Evolutionary conservation across 345 rosid species (phyloP).

Genomic region (Aquilaria malaccensis): DNA sequence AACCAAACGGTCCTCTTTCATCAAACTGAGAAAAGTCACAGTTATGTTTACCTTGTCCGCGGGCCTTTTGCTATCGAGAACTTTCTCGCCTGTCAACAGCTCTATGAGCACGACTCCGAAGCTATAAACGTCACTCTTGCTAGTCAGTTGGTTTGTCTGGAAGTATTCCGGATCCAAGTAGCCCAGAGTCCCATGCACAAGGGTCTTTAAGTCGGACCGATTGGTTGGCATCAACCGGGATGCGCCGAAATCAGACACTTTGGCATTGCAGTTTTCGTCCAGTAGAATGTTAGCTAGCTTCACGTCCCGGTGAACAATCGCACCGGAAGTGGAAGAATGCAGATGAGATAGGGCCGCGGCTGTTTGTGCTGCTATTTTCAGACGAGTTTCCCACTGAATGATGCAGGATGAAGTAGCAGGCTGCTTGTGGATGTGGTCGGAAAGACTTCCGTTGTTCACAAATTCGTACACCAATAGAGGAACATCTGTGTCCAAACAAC

Average conservation of each 20-base stretch:
- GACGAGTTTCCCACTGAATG: background rate
- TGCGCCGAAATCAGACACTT: conserved; percentile 7
- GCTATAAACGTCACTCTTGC: conserved; percentile 1
- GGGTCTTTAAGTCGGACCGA: background rate
- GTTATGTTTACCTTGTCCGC: conserved; percentile 1
- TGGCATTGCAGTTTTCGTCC: conserved; percentile 4
- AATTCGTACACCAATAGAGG: conserved; percentile 7
- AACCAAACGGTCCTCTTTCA: conserved; percentile 5
- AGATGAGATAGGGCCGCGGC: conserved; percentile 6
- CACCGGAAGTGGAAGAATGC: conserved; percentile 5
- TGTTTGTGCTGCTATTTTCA: conserved; percentile 3
- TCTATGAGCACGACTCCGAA: background rate
- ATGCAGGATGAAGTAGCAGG: background rate
- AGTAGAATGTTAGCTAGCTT: conserved; percentile 8
- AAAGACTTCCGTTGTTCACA: conserved; percentile 2
- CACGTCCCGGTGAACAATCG: conserved; percentile 6
- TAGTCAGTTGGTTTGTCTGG: conserved; percentile 7
- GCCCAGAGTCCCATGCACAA: conserved; percentile 11
- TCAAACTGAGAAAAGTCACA: conserved; percentile 2
- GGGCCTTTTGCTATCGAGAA: background rate
- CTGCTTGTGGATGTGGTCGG: conserved; percentile 6
- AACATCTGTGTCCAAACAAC: conserved; percentile 8
- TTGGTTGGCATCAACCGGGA: conserved; percentile 5
- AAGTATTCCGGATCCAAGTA: conserved; percentile 14
- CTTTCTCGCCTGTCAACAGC: conserved; percentile 7